Evolutionary conservation across 108 stramenopile species (phyloP), one percentile per base, ranked within the genome.

Genomic region (Nitzschia sp.): DNA sequence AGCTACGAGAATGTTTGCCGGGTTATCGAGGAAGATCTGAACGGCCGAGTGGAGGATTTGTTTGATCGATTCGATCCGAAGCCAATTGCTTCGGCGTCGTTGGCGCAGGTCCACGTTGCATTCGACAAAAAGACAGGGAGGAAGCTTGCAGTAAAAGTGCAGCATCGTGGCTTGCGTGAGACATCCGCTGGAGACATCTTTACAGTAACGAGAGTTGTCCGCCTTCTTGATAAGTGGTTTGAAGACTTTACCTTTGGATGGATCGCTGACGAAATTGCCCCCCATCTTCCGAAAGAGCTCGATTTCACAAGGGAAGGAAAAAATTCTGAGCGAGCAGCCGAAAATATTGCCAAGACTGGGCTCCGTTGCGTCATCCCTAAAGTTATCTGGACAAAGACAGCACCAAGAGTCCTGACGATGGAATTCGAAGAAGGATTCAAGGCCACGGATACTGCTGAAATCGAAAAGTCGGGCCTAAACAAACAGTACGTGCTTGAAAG

Each of bases 211-310:
- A 52, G 65, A 1, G 86, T 95, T 6, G 92, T 96, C 4, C 58
- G 75, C 19, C 45, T 80, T 26, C 66, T 96, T 8, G 93, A 94
- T 44, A 30, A 47, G 16, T 53, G 87, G 11, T 98, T 97, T 70
- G 78, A 83, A 19, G 91, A 89, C 28, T 98, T 98, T 67, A 93
- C 83, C 21, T 95, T 88, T 76, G 88, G 87, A 21, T 98, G 97
- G 97, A 90, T 98, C 4, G 91, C 94, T 25, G 94, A 96, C 68
- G 96, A 98, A 76, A 82, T 98, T 55, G 91, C 93, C 19, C 90
- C 91, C 3, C 91, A 95, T 35, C 69, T 97, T 3, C 95, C 94
- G 22, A 84, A 89, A 68, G 97, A 98, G 66, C 60, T 98, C 28
- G 91, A 98, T 66, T 98, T 98, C 68, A 63, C 58, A 13, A 45